Base-by-base conservation (phyloP, 116 monocot genomes). In the Thalassia testudinum region DNA sequence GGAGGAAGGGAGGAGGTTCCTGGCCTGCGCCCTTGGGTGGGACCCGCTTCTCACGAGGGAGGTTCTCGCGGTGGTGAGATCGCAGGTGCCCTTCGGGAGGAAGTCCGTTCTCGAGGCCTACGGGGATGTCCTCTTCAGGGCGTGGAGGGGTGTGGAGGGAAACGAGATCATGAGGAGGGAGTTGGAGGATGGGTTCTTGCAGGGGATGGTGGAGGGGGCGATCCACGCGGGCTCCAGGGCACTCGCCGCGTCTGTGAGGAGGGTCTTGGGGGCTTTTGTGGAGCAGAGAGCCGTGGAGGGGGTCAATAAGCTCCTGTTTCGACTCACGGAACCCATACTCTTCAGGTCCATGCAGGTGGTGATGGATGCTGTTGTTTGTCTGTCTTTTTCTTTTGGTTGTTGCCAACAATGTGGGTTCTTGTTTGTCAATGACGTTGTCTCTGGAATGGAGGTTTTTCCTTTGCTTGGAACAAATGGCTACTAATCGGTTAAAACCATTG, bases 311-410 rank as follows among this genome's bases (percentile, higher is more conserved):
- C 77, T 97, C 19, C 65, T 97, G 15, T 88, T 79, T 25, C 77
- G 77, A 21, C 63, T 97, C 11, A 74, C 72, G 0, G 85, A 97
- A 62, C 97, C 97, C 29, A 52, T 97, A 59, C 57, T 97, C n/a
- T 89, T 97, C 57, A 78, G 97, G 12, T 97, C 97, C 0, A 62
- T 97, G 52, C 97, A 97, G 97, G 69, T 69, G 48, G n/a, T 5
- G 59, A 17, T 10, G 23, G 21, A 0, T 59, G 17, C 10, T 43
- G 21, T 45, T 40, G 40, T 40, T 14, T 40, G 40, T 40, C 7
- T 40, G 40, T 40, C 40, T 40, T 8, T n/a, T n/a, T n/a, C n/a
- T n/a, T n/a, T n/a, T n/a, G n/a, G n/a, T n/a, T n/a, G n/a, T n/a
- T n/a, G n/a, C n/a, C n/a, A n/a, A n/a, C n/a, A n/a, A n/a, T n/a